These are phyloP conservation scores for Trametes villosa DNA, from an alignment of 768 basidiomycete genomes.

Conservation along the genomic window DNA sequence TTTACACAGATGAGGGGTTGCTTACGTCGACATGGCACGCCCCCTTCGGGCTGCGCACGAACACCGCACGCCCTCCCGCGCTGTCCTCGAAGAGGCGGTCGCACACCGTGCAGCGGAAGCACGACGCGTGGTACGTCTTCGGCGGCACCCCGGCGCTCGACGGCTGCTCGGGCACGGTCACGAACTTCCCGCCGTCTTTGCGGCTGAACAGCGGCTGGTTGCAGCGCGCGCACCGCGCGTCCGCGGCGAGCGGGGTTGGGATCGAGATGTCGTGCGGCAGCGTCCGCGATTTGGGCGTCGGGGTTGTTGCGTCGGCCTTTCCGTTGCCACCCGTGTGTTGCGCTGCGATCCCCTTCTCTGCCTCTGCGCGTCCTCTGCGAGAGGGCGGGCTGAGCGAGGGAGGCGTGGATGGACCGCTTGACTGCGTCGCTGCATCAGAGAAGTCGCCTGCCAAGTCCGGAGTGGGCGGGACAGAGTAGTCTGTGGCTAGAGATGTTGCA, in stretches of 20 bases:
- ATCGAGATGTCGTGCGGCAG: constrained; percentile 29
- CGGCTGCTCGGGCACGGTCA: constrained; percentile 65
- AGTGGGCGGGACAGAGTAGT: constrained; percentile 49
- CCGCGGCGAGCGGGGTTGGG: constrained; percentile 40
- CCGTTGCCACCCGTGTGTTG: constrained; percentile 9
- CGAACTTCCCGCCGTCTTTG: constrained; percentile 63
- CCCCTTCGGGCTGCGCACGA: constrained; percentile 65
- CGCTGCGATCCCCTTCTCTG: constrained; percentile 5
- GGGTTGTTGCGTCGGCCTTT: constrained; percentile 25
- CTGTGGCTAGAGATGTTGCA: constrained; percentile 14
- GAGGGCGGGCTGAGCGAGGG: constrained; percentile 41
- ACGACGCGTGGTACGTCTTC: constrained; percentile 73
- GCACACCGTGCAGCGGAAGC: constrained; percentile 76
- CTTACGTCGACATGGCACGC: constrained; percentile 70
- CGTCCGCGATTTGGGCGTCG: constrained; percentile 33
- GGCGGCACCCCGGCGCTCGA: constrained; percentile 46
- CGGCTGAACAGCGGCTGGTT: constrained; percentile 58
- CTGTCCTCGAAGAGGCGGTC: constrained; percentile 64
- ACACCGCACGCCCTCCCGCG: constrained; percentile 66
- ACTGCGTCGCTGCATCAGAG: constrained; percentile 62
- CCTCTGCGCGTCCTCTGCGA: constrained; percentile 11
- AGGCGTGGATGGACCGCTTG: constrained; percentile 59
- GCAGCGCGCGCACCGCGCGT: constrained; percentile 65
- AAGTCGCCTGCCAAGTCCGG: constrained; percentile 65
- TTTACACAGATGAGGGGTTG: constrained; percentile 14